phyloP scores from a whole-genome alignment of 2,329 filamentous ascomycete genomes.

The Mollisia scopiformis region DNA sequence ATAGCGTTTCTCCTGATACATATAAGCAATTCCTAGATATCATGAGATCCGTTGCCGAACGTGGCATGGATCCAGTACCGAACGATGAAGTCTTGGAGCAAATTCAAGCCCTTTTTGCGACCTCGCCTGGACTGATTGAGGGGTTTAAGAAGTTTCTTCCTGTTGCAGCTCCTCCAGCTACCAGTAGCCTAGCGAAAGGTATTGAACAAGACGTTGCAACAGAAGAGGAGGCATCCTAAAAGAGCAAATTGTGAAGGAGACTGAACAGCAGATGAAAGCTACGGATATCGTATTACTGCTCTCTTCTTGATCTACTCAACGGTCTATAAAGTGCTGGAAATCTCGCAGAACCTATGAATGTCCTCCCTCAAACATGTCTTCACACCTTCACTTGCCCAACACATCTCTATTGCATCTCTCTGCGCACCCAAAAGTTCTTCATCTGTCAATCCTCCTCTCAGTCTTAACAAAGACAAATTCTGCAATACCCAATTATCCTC shows the following conservation, averaged over 20 bases:
- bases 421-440: conserved; percentile 46
- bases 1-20: neutral
- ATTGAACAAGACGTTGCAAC: neutral
- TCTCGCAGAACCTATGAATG: neutral
- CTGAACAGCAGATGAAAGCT: neutral
- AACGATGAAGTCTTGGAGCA: neutral
- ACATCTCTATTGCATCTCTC: conserved; percentile 48
- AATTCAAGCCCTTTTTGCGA: neutral
- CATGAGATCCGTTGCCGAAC: neutral
- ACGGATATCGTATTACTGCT: neutral
- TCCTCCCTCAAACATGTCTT: conserved; percentile 1
- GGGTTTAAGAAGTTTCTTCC: neutral
- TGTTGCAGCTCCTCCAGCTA: neutral
- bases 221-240: neutral
- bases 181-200: neutral
- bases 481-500: conserved; percentile 52
- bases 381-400: conserved; percentile 42
- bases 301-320: neutral
- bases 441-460: conserved; percentile 43
- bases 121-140: neutral
- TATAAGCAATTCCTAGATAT: neutral
- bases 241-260: neutral
- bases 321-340: neutral
- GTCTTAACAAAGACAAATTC: conserved; percentile 48
- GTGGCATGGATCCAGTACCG: neutral